Base-by-base conservation (phyloP, 2,329 filamentous ascomycete genomes). In the Nemania diffusa region DNA sequence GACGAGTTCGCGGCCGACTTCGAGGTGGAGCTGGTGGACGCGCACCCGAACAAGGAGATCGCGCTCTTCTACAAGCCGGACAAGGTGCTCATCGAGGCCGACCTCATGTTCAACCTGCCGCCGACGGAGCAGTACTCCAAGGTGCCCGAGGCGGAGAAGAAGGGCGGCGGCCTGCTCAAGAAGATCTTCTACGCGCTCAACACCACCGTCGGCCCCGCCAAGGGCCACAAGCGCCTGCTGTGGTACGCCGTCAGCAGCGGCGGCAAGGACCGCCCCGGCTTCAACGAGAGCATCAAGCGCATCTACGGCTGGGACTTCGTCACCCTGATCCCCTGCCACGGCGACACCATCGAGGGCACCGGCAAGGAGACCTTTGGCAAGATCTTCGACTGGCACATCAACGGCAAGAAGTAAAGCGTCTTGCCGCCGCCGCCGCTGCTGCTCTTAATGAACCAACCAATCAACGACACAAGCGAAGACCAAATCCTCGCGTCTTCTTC, bases 101-200 rank as follows among this genome's bases (percentile, higher is more conserved):
- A 99, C 79, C 80, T 98, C 48, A 78, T 98, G 71, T 98, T 98
- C 85, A 98, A 97, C 79, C 81, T 97, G 37, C 96, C 96, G 0
- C 88, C 93, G 0, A 88, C 83, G 0, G 96, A 99, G 82, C 96
- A 98, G 81, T 97, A 93, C 80, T 87, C 87, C 0, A 84, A 83
- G 8, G 84, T 87, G 2, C 81, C 83, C 34, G 82, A 88, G 3
- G 84, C 78, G 0, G 80, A 84, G n/a, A 75, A 73, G 67, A 73
- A 73, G 11, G 70, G 42, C 67, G 78, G 74, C 22, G 81, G 82
- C 32, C 64, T 84, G 13, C 51, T 82, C 3, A 81, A 81, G 62
- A 79, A 77, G 73, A 51, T 86, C 7, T 86, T 86, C 70, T 76
- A 79, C 53, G 80, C 82, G 0, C 69, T 94, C 48, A 86, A 92